These are phyloP conservation scores for Simplicillium sp. DNA, from an alignment of 2,329 filamentous ascomycete species.

Conservation along the genomic window DNA sequence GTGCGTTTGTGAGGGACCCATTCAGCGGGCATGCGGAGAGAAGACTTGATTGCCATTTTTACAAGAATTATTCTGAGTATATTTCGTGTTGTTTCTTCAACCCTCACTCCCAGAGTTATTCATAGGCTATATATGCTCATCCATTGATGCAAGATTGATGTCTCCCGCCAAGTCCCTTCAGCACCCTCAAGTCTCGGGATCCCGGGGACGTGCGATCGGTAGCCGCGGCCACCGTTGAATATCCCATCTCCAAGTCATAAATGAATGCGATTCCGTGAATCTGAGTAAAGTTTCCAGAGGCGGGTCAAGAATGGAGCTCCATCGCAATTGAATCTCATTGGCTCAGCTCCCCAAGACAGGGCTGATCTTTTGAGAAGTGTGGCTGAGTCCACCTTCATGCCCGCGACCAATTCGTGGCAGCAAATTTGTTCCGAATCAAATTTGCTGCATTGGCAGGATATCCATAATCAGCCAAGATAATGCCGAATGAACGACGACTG, in stretches of 20 bases:
- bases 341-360: not conserved
- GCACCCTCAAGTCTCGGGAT: not conserved
- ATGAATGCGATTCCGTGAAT: too few relatives aligned
- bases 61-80: not conserved
- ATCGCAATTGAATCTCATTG: too few relatives aligned
- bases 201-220: too few relatives aligned
- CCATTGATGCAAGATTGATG: too few relatives aligned
- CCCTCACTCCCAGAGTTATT: too few relatives aligned
- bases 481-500: not conserved
- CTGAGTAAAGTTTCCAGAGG: too few relatives aligned
- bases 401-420: not conserved
- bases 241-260: too few relatives aligned
- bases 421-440: not conserved
- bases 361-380: not conserved
- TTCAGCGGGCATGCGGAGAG: conserved; percentile 3
- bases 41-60: not conserved
- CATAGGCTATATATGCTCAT: too few relatives aligned
- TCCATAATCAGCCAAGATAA: not conserved
- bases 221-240: too few relatives aligned
- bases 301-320: too few relatives aligned
- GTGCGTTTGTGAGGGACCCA: conserved; percentile 3
- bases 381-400: not conserved
- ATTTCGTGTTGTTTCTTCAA: not conserved
- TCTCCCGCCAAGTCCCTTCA: not conserved
- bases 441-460: not conserved